These are phyloP conservation scores for Endoconidiophora polonica DNA, from an alignment of 2,329 filamentous ascomycete species.

Conservation along the genomic window DNA sequence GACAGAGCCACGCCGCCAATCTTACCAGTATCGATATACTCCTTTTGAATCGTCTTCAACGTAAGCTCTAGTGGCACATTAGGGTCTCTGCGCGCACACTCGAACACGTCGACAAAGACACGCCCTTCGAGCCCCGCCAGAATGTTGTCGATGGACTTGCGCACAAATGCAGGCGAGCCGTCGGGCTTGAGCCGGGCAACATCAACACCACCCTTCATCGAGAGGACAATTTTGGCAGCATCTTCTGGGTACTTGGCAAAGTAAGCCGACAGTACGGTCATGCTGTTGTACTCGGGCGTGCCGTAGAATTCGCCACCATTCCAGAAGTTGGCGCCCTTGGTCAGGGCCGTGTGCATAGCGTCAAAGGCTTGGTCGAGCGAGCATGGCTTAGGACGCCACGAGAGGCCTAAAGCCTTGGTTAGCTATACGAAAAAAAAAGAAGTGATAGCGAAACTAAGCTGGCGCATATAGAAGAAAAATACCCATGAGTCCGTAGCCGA, in stretches of 20 bases:
- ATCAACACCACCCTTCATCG: conserved; percentile 41
- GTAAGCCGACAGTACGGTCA: conserved; percentile 43
- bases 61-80: conserved; percentile 28
- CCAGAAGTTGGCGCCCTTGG: conserved; percentile 33
- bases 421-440: background rate
- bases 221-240: conserved; percentile 42
- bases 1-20: conserved; percentile 34
- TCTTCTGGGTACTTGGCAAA: conserved; percentile 48
- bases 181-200: conserved; percentile 25
- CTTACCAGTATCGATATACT: conserved; percentile 35
- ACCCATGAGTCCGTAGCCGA: conserved; percentile 41
- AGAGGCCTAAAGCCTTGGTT: conserved; percentile 22
- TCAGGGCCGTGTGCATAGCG: conserved; percentile 36
- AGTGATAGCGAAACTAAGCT: background rate
- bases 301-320: conserved; percentile 53
- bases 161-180: conserved; percentile 35
- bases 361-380: conserved; percentile 34
- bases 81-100: conserved; percentile 39
- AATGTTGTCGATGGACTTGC: conserved; percentile 41
- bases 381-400: conserved; percentile 24
- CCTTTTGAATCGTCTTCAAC: conserved; percentile 26
- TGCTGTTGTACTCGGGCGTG: conserved; percentile 36
- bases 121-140: conserved; percentile 33
- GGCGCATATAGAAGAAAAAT: conserved; percentile 13
- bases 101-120: conserved; percentile 45